Conservation (phyloP, 139 green algal species). For the Chlamydomonas schloesseri region DNA sequence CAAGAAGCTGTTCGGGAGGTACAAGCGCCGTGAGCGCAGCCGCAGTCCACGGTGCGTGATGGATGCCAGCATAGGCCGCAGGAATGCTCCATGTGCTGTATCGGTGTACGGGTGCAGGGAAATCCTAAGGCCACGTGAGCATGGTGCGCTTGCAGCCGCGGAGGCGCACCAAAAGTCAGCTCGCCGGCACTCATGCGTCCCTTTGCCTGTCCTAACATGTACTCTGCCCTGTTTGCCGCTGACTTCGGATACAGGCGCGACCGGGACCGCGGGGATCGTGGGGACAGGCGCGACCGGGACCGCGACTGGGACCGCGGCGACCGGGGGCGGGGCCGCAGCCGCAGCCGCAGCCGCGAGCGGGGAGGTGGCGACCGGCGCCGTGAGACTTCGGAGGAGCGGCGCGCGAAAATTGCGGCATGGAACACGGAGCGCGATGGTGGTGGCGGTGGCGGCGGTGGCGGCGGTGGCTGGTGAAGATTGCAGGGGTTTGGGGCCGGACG, state of each 20-base stretch:
- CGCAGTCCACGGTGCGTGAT: constrained; percentile 51
- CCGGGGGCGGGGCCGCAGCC: constrained; percentile 18
- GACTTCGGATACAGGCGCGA: too few species aligned
- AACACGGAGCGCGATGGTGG: constrained; percentile 62
- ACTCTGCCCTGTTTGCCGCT: too few species aligned
- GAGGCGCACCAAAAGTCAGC: background rate
- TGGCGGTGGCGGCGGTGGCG: background rate
- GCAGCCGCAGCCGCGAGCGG: constrained; percentile 25
- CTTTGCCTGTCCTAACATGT: too few species aligned
- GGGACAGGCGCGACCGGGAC: background rate
- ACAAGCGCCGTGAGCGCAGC: constrained; percentile 50
- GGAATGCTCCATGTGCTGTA: background rate
- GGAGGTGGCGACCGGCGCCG: constrained; percentile 39
- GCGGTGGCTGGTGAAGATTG: background rate
- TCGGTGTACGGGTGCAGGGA: background rate
- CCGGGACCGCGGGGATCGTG: constrained; percentile 17
- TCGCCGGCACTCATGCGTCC: too few species aligned
- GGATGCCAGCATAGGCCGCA: background rate
- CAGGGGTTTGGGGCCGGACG: too few species aligned
- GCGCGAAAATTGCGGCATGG: constrained; percentile 82
- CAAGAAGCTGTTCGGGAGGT: constrained; percentile 88
- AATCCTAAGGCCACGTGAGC: too few species aligned
- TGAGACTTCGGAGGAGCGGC: constrained; percentile 76
- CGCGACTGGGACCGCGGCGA: constrained; percentile 23
- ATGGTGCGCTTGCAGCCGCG: background rate